Conservation (phyloP, 1,284 basidiomycete genomes). For the Sporisorium iseilematis-ciliati region DNA sequence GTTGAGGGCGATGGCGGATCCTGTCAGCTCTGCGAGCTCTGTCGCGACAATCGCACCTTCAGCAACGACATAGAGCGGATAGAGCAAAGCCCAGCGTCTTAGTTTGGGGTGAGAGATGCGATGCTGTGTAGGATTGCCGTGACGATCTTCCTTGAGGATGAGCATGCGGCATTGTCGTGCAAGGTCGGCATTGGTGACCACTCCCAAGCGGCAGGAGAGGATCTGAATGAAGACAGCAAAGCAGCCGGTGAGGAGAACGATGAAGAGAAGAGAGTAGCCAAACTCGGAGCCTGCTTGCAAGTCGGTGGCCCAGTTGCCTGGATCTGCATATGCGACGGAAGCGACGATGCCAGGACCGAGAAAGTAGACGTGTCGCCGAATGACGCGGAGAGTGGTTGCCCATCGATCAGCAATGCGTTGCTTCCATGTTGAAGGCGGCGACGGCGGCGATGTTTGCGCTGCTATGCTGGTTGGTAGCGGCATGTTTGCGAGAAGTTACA, state of each 20-base stretch:
- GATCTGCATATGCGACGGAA: slow-evolving; percentile 62
- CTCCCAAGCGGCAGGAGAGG: slow-evolving; percentile 73
- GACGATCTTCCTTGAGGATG: slow-evolving; percentile 50
- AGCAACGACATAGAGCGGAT: slow-evolving; percentile 73
- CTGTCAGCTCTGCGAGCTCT: slow-evolving; percentile 78
- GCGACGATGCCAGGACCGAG: slow-evolving; percentile 63
- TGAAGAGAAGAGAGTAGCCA: slow-evolving; percentile 87
- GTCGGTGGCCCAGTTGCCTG: slow-evolving; percentile 69
- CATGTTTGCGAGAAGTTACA: neutral
- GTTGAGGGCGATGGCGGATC: slow-evolving; percentile 82
- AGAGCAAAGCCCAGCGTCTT: slow-evolving; percentile 71
- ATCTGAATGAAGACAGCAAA: slow-evolving; percentile 84
- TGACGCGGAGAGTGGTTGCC: slow-evolving; percentile 20
- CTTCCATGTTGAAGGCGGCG: slow-evolving; percentile 10
- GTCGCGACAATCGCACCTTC: slow-evolving; percentile 81
- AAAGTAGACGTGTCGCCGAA: slow-evolving; percentile 54
- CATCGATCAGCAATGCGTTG: slow-evolving; percentile 19
- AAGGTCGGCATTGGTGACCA: slow-evolving; percentile 71
- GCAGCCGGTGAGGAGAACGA: slow-evolving; percentile 85
- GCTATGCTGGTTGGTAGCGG: slow-evolving; percentile 6
- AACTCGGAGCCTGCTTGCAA: slow-evolving; percentile 67
- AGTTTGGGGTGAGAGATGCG: slow-evolving; percentile 79
- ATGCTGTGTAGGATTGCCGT: slow-evolving; percentile 72
- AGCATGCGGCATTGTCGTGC: slow-evolving; percentile 56
- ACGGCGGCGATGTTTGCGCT: slow-evolving; percentile 7